Conservation (phyloP, 176 grass and related monocot genomes). For the Bonia amplexicaulis region DNA sequence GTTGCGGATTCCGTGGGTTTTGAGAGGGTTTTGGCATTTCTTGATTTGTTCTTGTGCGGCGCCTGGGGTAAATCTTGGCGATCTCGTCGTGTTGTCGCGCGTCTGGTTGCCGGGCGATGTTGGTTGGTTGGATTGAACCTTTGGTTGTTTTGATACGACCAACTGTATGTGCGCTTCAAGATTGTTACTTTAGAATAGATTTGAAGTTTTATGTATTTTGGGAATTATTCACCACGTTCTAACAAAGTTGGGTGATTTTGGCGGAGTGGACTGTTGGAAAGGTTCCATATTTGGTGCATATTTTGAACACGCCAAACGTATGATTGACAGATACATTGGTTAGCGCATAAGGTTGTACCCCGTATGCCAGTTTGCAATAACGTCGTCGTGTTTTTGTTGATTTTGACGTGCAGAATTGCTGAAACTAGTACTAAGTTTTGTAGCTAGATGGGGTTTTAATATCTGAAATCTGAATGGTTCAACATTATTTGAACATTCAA, state of each 20-base stretch:
- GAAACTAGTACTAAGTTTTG: neutral
- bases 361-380: neutral
- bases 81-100: neutral
- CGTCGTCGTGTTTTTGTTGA: neutral
- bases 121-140: slow-evolving; percentile 8
- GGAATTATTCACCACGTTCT: neutral
- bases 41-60: neutral
- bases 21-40: slow-evolving; percentile 3
- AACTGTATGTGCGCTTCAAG: neutral
- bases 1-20: neutral
- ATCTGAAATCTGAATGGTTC: neutral
- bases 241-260: neutral
- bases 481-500: neutral
- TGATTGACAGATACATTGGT: neutral
- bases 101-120: neutral
- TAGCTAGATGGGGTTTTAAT: neutral
- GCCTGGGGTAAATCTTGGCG: no score
- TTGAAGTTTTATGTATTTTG: neutral
- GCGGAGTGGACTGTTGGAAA: neutral
- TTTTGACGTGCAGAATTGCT: neutral
- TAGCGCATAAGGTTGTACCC: neutral
- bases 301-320: neutral
- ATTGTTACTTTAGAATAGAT: neutral
- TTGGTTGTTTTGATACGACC: neutral
- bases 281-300: neutral